A percentile compares a stretch with the other conserved stretches of the same genome.
phyloP scores from a whole-genome alignment of 1,284 basidiomycete genomes.

The Leccinum pachyderme region DNA sequence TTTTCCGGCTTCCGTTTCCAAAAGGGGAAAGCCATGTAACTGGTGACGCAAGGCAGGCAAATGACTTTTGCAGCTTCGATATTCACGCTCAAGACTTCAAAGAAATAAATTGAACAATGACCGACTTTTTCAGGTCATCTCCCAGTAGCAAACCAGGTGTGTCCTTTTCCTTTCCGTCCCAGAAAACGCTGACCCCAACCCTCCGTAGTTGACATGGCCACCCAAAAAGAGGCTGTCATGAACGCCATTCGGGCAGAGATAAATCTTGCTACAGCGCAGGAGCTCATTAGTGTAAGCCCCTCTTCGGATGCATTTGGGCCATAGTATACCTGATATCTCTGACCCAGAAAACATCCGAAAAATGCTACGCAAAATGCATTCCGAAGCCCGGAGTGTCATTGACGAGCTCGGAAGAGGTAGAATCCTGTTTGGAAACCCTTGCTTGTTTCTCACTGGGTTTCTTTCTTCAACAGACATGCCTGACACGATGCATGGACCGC shows the following conservation, averaged over 20 bases:
- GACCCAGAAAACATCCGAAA: conserved; percentile 69
- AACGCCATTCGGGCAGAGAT: conserved; percentile 67
- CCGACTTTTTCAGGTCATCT: conserved; percentile 46
- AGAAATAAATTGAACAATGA: conserved; percentile 35
- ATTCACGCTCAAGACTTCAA: neutral
- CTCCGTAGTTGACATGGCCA: conserved; percentile 53
- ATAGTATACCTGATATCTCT: conserved; percentile 1
- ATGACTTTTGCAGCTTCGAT: neutral
- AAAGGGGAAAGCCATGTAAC: conserved; percentile 7
- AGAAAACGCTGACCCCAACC: neutral
- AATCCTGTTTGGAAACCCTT: neutral
- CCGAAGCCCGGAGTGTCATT: conserved; percentile 73
- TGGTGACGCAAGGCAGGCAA: neutral
- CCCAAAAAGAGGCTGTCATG: conserved; percentile 72
- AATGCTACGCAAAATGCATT: conserved; percentile 76
- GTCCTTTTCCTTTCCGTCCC: neutral
- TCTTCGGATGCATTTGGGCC: neutral
- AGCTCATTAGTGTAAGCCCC: conserved; percentile 66
- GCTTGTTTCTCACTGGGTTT: conserved; percentile 1
- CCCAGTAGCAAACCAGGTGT: conserved; percentile 37
- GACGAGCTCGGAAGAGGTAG: conserved; percentile 71
- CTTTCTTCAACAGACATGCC: conserved; percentile 54
- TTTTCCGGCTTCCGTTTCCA: conserved; percentile 8
- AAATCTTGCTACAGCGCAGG: conserved; percentile 73
- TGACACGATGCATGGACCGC: conserved; percentile 73